These are phyloP conservation scores for Boletus subcaerulescens DNA, from an alignment of 768 basidiomycete genomes.

Conservation along the genomic window DNA sequence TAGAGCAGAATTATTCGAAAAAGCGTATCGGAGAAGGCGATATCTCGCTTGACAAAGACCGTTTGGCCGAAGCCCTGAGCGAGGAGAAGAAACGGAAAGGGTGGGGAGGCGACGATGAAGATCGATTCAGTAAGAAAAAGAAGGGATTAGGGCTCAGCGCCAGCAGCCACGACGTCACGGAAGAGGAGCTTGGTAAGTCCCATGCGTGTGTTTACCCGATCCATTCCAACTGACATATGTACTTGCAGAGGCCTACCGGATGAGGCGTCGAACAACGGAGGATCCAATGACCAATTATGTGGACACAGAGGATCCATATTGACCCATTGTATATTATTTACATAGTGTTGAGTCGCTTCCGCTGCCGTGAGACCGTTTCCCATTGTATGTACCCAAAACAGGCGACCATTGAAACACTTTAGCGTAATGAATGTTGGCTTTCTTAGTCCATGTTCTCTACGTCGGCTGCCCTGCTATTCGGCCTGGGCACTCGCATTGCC, in stretches of 20 bases:
- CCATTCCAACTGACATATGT: constrained; percentile 9
- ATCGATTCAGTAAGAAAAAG: constrained; percentile 61
- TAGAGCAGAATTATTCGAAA: constrained; percentile 75
- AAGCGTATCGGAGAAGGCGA: constrained; percentile 81
- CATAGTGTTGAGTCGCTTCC: not conserved
- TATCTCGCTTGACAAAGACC: constrained; percentile 67
- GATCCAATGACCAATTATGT: constrained; percentile 95
- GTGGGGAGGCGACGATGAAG: constrained; percentile 50
- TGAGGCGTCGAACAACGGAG: constrained; percentile 64
- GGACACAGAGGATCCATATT: constrained; percentile 45
- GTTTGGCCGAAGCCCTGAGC: constrained; percentile 63
- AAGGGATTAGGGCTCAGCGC: constrained; percentile 39
- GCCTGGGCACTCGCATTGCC: constrained; percentile 69
- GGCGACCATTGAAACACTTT: constrained; percentile 15
- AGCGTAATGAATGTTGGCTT: constrained; percentile 14
- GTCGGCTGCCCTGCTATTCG: constrained; percentile 68
- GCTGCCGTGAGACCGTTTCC: constrained; percentile 1
- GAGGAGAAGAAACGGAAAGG: constrained; percentile 82
- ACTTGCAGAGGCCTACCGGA: constrained; percentile 83
- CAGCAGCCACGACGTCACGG: constrained; percentile 76
- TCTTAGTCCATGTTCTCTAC: constrained; percentile 45
- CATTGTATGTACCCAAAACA: constrained; percentile 20
- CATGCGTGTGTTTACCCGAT: not conserved
- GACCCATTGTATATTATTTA: not conserved
- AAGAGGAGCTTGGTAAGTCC: constrained; percentile 76